phyloP scores from a whole-genome alignment of 495 filamentous ascomycete species.

The Hypoxylon fuscum region DNA sequence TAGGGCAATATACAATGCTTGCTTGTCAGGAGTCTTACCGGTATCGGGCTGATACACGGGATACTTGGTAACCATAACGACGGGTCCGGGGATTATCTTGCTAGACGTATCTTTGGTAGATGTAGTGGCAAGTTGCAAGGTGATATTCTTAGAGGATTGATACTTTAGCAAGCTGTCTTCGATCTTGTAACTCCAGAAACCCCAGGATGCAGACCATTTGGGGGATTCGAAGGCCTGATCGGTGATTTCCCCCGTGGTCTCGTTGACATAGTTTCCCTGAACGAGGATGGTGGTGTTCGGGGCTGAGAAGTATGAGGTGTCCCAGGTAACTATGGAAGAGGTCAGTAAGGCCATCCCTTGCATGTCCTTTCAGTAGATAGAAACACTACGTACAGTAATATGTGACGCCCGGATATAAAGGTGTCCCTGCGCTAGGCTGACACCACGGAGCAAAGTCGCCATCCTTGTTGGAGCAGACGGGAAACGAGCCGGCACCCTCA shows the following conservation, averaged over 20 bases:
- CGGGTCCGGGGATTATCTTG: constrained; percentile 45
- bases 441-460: constrained; percentile 53
- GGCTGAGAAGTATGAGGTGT: constrained; percentile 51
- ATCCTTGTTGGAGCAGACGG: constrained; percentile 50
- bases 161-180: constrained; percentile 40
- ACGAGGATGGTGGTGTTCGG: constrained; percentile 48
- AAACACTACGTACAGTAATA: constrained; percentile 49
- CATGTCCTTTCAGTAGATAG: not conserved
- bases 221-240: constrained; percentile 49
- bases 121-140: constrained; percentile 48
- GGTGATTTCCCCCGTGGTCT: constrained; percentile 40
- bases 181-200: constrained; percentile 53
- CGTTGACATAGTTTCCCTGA: constrained; percentile 49
- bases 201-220: constrained; percentile 45
- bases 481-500: constrained; percentile 45
- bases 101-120: constrained; percentile 19
- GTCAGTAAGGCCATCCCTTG: constrained; percentile 6
- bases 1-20: constrained; percentile 51
- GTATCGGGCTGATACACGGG: constrained; percentile 32
- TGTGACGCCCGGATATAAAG: constrained; percentile 44
- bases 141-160: constrained; percentile 49
- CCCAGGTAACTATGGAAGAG: constrained; percentile 52
- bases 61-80: constrained; percentile 37
- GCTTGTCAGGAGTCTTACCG: constrained; percentile 30
- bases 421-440: constrained; percentile 42